phyloP scores from a whole-genome alignment of 768 basidiomycete species.

The Lyophyllum semitale region DNA sequence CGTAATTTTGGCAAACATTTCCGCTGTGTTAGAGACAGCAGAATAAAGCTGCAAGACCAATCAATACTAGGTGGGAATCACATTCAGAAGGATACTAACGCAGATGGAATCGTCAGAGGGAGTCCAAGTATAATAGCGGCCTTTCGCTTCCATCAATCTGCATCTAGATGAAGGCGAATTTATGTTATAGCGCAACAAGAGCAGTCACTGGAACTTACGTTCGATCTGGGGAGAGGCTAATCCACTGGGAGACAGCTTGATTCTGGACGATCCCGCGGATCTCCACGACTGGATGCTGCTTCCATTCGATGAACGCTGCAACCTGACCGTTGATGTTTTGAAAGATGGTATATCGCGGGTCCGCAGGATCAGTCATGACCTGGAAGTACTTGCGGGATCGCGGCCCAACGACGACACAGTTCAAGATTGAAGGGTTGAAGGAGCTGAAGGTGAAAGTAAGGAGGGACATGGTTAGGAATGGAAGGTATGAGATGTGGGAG shows the following conservation, averaged over 20 bases:
- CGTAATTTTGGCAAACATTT: constrained; percentile 36
- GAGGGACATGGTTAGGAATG: neutral
- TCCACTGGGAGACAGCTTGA: constrained; percentile 13
- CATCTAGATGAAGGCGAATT: constrained; percentile 21
- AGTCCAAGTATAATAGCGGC: constrained; percentile 43
- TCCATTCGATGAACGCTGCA: constrained; percentile 6
- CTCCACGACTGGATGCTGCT: neutral
- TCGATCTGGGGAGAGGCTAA: constrained; percentile 30
- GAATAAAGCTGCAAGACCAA: constrained; percentile 22
- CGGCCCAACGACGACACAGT: constrained; percentile 42
- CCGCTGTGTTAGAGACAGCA: constrained; percentile 18
- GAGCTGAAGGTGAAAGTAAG: constrained; percentile 38
- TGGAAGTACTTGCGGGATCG: neutral
- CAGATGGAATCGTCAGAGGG: constrained; percentile 24
- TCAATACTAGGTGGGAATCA: neutral
- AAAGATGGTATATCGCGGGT: neutral
- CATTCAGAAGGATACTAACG: constrained; percentile 28
- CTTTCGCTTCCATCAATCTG: constrained; percentile 40
- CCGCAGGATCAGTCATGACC: neutral
- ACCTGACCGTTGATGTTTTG: neutral
- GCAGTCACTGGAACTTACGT: neutral
- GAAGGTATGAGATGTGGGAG: neutral
- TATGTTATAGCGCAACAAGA: neutral
- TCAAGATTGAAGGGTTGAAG: constrained; percentile 41
- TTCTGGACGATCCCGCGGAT: constrained; percentile 24